These are phyloP conservation scores for Tetracladium setigerum DNA, from an alignment of 495 filamentous ascomycete genomes.

Conservation along the genomic window DNA sequence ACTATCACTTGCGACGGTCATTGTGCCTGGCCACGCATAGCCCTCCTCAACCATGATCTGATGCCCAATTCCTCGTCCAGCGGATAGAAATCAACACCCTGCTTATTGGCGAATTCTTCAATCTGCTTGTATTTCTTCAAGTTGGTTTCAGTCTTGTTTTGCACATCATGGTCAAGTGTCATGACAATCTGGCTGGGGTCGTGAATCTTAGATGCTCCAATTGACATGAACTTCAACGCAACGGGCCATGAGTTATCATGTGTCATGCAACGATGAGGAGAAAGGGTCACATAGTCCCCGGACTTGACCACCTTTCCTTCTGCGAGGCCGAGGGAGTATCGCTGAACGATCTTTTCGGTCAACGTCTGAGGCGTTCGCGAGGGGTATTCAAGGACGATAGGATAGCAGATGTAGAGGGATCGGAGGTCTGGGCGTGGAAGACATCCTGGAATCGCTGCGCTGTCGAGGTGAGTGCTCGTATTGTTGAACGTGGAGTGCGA, in stretches of 20 bases:
- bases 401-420: conserved; percentile 34
- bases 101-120: conserved; percentile 74
- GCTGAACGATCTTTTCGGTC: conserved; percentile 89
- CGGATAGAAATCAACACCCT: conserved; percentile 79
- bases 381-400: conserved; percentile 33
- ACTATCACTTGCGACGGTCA: conserved; percentile 75
- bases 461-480: conserved; percentile 32
- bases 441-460: conserved; percentile 33
- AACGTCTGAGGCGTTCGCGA: conserved; percentile 61
- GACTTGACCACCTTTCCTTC: conserved; percentile 62
- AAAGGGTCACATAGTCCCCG: conserved; percentile 79
- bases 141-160: conserved; percentile 78
- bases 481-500: conserved; percentile 1
- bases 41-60: conserved; percentile 88
- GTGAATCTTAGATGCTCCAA: conserved; percentile 23
- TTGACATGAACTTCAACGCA: conserved; percentile 50
- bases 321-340: conserved; percentile 62
- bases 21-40: conserved; percentile 67
- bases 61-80: conserved; percentile 78
- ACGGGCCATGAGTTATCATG: conserved; percentile 94
- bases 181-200: conserved; percentile 35
- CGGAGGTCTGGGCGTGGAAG: conserved; percentile 42
- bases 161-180: conserved; percentile 90
- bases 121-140: conserved; percentile 80
- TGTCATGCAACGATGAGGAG: conserved; percentile 73